Conservation (phyloP, 805 yeast species). For the Blastobotrys americana region DNA sequence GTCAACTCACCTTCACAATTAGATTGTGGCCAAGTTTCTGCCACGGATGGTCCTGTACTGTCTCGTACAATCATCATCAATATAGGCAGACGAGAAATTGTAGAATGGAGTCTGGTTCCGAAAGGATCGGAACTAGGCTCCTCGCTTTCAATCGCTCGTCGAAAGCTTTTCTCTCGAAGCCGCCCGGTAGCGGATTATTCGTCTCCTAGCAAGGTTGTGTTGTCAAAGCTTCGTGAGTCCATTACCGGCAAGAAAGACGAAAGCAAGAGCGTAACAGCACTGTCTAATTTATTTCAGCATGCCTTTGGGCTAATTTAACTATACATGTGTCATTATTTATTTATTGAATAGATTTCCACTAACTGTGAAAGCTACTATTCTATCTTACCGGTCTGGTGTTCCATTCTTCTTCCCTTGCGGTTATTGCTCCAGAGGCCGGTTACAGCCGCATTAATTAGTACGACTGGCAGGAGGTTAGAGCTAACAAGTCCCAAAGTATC, state of each 20-base stretch:
- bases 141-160: neutral
- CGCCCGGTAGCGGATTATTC: constrained; percentile 3
- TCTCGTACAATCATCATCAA: constrained; percentile 13
- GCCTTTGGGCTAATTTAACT: neutral
- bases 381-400: too few relatives aligned
- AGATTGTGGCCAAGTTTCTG: neutral
- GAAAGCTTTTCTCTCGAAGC: neutral
- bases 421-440: too few relatives aligned
- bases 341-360: too few relatives aligned
- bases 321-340: too few relatives aligned
- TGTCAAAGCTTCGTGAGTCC: constrained; percentile 5
- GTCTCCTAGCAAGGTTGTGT: constrained; percentile 2
- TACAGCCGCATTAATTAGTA: too few relatives aligned
- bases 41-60: constrained; percentile 3
- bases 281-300: neutral
- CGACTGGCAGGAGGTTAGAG: too few relatives aligned
- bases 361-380: too few relatives aligned
- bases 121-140: too few relatives aligned
- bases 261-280: neutral
- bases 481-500: too few relatives aligned
- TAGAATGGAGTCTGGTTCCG: constrained; percentile 10
- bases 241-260: constrained; percentile 4
- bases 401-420: too few relatives aligned
- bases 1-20: neutral
- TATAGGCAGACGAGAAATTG: constrained; percentile 14